Base-by-base conservation (phyloP, 352 stramenopile genomes). In the Phytophthora hibernalis region DNA sequence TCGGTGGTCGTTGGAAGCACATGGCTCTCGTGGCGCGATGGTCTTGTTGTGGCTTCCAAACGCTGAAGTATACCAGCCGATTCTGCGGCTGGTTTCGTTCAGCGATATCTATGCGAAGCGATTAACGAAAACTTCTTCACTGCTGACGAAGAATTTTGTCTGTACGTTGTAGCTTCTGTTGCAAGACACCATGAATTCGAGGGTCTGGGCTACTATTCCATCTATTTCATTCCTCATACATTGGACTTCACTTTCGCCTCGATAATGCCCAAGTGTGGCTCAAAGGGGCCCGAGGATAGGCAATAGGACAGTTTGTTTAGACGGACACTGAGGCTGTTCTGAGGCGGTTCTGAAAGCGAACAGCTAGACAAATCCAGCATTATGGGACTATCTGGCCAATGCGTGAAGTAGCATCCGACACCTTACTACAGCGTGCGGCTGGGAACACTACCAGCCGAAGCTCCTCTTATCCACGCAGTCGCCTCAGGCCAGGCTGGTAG, bases 1-100 rank as follows among this genome's bases (percentile, higher is more conserved):
- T 61, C 31, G 54, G 59, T 11, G 42, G 30, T 67, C 50, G 50
- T 33, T 51, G 42, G 54, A 61, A 61, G 59, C 59, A 67, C 59
- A 51, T 67, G 59, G 58, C 2, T 2, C 11, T 53, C 12, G 30
- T 60, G 40, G 50, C 58, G 58, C 58, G 54, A 61, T 67, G 42
- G 16, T 18, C 9, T 24, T 43, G 13, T 54, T 54, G 30, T 59
- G 58, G 55, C 18, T 65, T 9, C 37, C 37, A 44, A 44, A 44
- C 16, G 37, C 16, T 22, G 4, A 44, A 44, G 37, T 6, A 21
- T 15, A 7, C 37, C 37, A 44, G 37, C 37, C 33, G 37, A 44
- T 44, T 44, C 37, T 44, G 37, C 16, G 37, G 37, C 16, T 44
- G 37, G 11, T 21, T 40, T 40, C 33, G 12, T 31, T 31, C 26